Base-by-base conservation (phyloP, 2,329 filamentous ascomycete genomes). In the Phialophora macrospora region DNA sequence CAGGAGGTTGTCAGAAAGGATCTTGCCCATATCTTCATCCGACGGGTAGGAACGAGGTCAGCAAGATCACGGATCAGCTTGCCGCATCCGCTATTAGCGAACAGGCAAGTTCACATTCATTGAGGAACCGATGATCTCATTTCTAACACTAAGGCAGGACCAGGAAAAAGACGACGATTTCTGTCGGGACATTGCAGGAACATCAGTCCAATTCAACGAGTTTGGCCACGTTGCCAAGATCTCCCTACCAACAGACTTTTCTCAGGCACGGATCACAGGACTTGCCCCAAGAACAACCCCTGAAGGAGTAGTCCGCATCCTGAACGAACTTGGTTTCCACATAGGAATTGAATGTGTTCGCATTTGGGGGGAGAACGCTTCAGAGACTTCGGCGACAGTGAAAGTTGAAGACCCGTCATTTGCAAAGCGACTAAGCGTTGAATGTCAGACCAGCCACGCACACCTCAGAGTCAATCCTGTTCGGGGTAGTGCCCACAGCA, bases 181-280 rank as follows among this genome's bases (percentile, higher is more conserved):
- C 57, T 68, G 62, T 61, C 72, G 72, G 57, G 64, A 71, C 32
- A 30, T 74, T 24, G 64, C 32, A 20, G 73, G 72, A 22, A 68
- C 72, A 11, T 61, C 58, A 26, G 69, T 69, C 17, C 64, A 66
- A 52, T 74, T 72, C 60, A 63, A 70, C 54, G 64, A 69, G 12
- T 63, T 63, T 17, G 72, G 67, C 54, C 64, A 73, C 26, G 58
- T 73, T n/a, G 30, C 64, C n/a, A 73, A 73, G 66, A 60, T 74
- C n/a, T 68, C 67, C 24, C 65, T 74, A 44, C 69, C 71, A 8
- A 51, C 67, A 26, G 73, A 74, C 58, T 73, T 73, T 54, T 74
- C 72, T 44, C 55, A 66, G 55, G 68, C 65, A 41, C 69, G 66
- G 12, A 71, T 74, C 24, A 68, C 54, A 3, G 72, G 70, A 20